phyloP scores from a whole-genome alignment of 2,329 filamentous ascomycete genomes.

The Curvularia verruculosa region DNA sequence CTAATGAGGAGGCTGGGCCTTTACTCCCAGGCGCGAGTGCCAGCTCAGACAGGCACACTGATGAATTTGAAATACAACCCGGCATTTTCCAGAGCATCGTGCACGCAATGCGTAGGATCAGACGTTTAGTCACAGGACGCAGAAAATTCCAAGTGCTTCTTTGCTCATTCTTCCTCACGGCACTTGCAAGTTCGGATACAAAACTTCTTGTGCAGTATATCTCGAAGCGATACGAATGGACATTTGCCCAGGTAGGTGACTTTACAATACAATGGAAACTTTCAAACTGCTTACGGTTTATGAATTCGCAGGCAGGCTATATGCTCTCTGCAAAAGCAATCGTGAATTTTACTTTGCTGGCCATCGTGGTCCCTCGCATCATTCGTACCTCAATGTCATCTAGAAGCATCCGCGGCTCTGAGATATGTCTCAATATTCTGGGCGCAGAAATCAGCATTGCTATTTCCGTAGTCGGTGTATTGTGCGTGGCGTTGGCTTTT shows the following conservation, averaged over 20 bases:
- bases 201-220: slow-evolving; percentile 49
- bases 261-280: background rate
- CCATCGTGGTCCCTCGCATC: slow-evolving; percentile 42
- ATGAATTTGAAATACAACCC: slow-evolving; percentile 33
- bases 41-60: slow-evolving; percentile 23
- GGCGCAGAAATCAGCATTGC: slow-evolving; percentile 41
- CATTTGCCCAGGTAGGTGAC: slow-evolving; percentile 37
- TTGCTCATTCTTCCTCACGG: slow-evolving; percentile 43
- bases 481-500: slow-evolving; percentile 41
- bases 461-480: slow-evolving; percentile 43
- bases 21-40: slow-evolving; percentile 25
- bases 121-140: slow-evolving; percentile 30
- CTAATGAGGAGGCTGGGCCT: slow-evolving; percentile 28
- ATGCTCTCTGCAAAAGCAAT: slow-evolving; percentile 48
- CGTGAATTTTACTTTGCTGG: slow-evolving; percentile 45
- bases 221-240: slow-evolving; percentile 49
- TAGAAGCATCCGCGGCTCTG: slow-evolving; percentile 32
- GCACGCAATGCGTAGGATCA: slow-evolving; percentile 26
- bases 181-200: slow-evolving; percentile 48
- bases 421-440: slow-evolving; percentile 39
- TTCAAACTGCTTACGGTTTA: background rate
- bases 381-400: slow-evolving; percentile 37
- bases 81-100: slow-evolving; percentile 21
- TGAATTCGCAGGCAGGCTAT: slow-evolving; percentile 38
- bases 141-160: slow-evolving; percentile 45